A percentile compares a stretch with the other conserved stretches of the same genome.
These are phyloP conservation scores for Colletotrichum navitas DNA, from an alignment of 2,329 filamentous ascomycete species.

Conservation along the genomic window DNA sequence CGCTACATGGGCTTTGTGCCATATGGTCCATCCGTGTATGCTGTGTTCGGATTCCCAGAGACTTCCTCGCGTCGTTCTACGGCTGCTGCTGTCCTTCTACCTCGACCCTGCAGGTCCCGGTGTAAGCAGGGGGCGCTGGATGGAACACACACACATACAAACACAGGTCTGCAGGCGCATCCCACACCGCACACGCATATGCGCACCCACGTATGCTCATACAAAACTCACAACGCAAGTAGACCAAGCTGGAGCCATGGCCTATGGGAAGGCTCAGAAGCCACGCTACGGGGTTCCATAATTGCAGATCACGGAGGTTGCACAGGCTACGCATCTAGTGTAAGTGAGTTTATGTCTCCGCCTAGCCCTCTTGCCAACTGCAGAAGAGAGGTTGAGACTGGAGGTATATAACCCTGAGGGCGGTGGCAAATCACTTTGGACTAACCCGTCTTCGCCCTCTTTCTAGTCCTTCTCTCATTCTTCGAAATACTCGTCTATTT, in stretches of 20 bases:
- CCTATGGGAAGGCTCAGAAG: background rate
- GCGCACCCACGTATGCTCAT: background rate
- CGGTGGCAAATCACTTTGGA: conserved; percentile 22
- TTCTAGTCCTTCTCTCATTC: background rate
- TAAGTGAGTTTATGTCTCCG: background rate
- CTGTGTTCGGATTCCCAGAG: rapidly evolving
- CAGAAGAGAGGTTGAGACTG: background rate
- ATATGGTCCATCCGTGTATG: background rate
- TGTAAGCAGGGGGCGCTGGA: conserved; percentile 15
- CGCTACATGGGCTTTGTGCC: background rate
- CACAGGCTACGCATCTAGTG: background rate
- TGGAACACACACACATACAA: background rate
- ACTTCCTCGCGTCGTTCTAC: background rate
- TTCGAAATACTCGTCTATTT: conserved; percentile 2
- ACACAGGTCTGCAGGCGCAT: background rate
- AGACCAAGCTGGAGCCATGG: background rate
- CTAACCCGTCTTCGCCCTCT: background rate
- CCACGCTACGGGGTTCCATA: conserved; percentile 6
- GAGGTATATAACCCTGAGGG: conserved; percentile 35
- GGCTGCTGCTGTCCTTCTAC: background rate
- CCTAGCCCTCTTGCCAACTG: background rate
- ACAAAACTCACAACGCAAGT: background rate
- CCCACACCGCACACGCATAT: background rate
- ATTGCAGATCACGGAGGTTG: conserved; percentile 17
- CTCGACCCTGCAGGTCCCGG: conserved; percentile 4